These are phyloP conservation scores for Herpotrichia juniperi DNA, from an alignment of 2,329 filamentous ascomycete genomes.

Conservation along the genomic window DNA sequence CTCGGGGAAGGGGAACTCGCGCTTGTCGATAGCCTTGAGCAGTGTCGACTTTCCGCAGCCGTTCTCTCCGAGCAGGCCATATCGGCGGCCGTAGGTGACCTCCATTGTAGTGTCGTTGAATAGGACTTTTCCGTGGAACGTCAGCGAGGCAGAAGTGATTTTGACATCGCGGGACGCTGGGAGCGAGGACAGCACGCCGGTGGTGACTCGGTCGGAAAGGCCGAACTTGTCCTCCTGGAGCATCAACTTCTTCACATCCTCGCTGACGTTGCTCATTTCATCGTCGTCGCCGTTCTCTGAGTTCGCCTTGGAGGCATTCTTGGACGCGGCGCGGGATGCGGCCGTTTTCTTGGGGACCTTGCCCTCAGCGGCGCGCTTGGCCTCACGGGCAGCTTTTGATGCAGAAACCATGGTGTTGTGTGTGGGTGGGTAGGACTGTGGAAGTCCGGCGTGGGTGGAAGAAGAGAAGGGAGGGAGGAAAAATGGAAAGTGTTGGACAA, in stretches of 20 bases:
- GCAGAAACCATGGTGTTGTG: slow-evolving; percentile 66
- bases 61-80: slow-evolving; percentile 97
- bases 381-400: slow-evolving; percentile 71
- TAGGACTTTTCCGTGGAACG: slow-evolving; percentile 97
- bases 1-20: slow-evolving; percentile 94
- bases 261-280: slow-evolving; percentile 58
- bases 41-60: slow-evolving; percentile 99
- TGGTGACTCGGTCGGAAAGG: slow-evolving; percentile 96
- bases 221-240: slow-evolving; percentile 96
- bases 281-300: slow-evolving; percentile 76
- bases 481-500: slow-evolving; percentile 14
- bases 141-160: slow-evolving; percentile 89
- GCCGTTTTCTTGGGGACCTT: slow-evolving; percentile 78
- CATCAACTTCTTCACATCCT: slow-evolving; percentile 85
- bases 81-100: slow-evolving; percentile 88
- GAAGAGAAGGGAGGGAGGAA: slow-evolving; percentile 26
- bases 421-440: slow-evolving; percentile 12
- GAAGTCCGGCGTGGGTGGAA: slow-evolving; percentile 22
- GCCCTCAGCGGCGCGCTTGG: slow-evolving; percentile 70
- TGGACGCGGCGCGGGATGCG: slow-evolving; percentile 71
- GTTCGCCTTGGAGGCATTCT: slow-evolving; percentile 66
- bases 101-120: slow-evolving; percentile 94
- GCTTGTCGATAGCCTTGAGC: slow-evolving; percentile 88
- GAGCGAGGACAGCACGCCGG: slow-evolving; percentile 90
- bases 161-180: slow-evolving; percentile 91